Percentiles rank a stretch among this genome's conserved stretches.
phyloP scores from a whole-genome alignment of 257 asterid species.

The Salvia miltiorrhiza region DNA sequence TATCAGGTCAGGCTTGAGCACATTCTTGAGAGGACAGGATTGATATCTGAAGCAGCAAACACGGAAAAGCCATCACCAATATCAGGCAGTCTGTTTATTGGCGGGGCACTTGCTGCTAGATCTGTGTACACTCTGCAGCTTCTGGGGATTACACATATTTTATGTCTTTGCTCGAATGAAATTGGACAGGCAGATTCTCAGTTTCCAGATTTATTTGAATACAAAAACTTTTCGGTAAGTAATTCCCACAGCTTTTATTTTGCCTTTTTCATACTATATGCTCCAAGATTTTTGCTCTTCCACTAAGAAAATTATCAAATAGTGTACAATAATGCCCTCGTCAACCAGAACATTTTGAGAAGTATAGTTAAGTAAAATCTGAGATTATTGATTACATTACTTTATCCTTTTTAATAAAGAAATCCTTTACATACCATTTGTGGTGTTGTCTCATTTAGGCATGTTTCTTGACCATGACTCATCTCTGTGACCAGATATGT shows the following conservation, averaged over 20 bases:
- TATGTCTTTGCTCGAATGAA: conserved; percentile 94
- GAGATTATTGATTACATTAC: neutral
- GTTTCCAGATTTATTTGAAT: conserved; percentile 73
- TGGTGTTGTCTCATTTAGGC: neutral
- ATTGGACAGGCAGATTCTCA: conserved; percentile 97
- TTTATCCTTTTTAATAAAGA: neutral
- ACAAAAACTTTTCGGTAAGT: conserved; percentile 86
- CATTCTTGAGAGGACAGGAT: conserved; percentile 81
- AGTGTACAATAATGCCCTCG: neutral
- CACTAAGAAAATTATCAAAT: neutral
- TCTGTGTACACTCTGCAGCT: conserved; percentile 86
- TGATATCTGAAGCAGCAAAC: conserved; percentile 92
- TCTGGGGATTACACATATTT: conserved; percentile 79
- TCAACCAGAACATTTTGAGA: neutral
- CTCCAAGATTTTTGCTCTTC: neutral
- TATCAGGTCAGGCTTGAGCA: conserved; percentile 97
- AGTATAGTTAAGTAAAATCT: neutral
- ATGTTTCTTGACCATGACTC: conserved; percentile 17
- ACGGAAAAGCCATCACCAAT: conserved; percentile 83
- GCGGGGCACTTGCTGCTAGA: conserved; percentile 98
- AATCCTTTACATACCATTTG: neutral
- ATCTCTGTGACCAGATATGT: conserved; percentile 49
- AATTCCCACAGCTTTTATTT: conserved; percentile 12
- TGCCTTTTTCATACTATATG: conserved; percentile 14
- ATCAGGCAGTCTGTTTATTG: conserved; percentile 61